These are phyloP conservation scores for Aureobasidium sp. DNA, from an alignment of 2,329 filamentous ascomycete species.

Conservation along the genomic window DNA sequence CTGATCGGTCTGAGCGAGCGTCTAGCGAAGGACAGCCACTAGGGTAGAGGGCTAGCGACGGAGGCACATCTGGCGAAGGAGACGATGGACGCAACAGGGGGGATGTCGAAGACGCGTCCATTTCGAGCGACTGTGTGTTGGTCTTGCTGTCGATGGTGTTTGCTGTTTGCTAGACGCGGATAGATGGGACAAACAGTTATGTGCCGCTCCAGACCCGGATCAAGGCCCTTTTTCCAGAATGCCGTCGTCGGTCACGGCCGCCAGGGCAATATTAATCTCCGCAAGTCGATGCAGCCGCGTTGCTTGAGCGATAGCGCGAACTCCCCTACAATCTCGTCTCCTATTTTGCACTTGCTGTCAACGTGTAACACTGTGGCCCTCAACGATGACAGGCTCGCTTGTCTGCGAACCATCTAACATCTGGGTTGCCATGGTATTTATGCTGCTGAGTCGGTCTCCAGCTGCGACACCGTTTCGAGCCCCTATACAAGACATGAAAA, in stretches of 20 bases:
- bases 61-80: slow-evolving; percentile 58
- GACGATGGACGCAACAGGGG: slow-evolving; percentile 45
- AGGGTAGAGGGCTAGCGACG: slow-evolving; percentile 51
- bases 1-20: slow-evolving; percentile 55
- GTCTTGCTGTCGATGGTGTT: slow-evolving; percentile 7
- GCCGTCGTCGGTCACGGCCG: slow-evolving; percentile 4
- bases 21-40: slow-evolving; percentile 53
- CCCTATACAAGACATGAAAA: slow-evolving; percentile 9
- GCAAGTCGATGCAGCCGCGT: slow-evolving; percentile 13
- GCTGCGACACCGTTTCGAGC: slow-evolving; percentile 3
- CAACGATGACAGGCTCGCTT: neutral
- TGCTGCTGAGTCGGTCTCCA: neutral
- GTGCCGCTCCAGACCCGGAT: neutral
- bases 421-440: neutral
- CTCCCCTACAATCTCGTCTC: slow-evolving; percentile 9
- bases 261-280: slow-evolving; percentile 12
- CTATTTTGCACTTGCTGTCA: neutral
- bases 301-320: slow-evolving; percentile 9
- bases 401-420: neutral
- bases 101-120: slow-evolving; percentile 16
- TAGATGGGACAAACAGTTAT: neutral
- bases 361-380: slow-evolving; percentile 3
- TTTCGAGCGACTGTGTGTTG: neutral
- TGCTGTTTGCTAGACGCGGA: slow-evolving; percentile 3
- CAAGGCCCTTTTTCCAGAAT: slow-evolving; percentile 2